Evolutionary conservation across 1,284 basidiomycete species (phyloP).

Genomic region (Austroboletus niveus): DNA sequence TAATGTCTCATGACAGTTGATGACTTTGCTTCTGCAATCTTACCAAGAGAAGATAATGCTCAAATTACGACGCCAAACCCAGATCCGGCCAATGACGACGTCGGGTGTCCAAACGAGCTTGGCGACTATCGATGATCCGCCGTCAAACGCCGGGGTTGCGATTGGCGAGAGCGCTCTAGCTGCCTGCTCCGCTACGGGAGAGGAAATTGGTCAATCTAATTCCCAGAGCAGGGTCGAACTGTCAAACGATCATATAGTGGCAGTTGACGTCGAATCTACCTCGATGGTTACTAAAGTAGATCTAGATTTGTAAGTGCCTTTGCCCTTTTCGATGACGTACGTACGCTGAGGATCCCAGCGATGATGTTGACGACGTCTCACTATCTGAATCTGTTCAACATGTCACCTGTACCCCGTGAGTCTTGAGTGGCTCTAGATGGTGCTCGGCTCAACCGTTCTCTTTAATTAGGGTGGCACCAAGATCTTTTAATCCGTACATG

Average conservation of each 20-base stretch:
- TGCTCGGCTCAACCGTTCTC: neutral
- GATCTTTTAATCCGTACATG: conserved; percentile 25
- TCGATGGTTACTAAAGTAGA: neutral
- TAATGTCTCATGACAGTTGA: conserved; percentile 21
- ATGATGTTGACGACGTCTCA: neutral
- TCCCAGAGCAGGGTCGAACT: neutral
- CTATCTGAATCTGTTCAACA: neutral
- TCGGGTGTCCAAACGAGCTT: conserved; percentile 26
- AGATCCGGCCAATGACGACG: conserved; percentile 10
- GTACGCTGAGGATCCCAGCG: conserved; percentile 4
- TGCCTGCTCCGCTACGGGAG: neutral
- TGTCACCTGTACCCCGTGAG: conserved; percentile 19
- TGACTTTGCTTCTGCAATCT: conserved; percentile 25
- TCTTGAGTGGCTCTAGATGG: neutral
- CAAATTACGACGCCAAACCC: conserved; percentile 1
- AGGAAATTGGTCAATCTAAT: neutral
- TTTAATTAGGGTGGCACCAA: conserved; percentile 11
- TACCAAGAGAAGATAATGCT: conserved; percentile 26
- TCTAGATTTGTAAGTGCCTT: conserved; percentile 9
- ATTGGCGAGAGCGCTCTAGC: neutral
- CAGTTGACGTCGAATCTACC: neutral
- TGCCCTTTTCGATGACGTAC: neutral
- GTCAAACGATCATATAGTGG: neutral
- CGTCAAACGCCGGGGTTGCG: neutral
- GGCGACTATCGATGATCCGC: neutral